Conservation (phyloP, 176 grass and related monocot genomes). For the Bothriochloa decipiens region DNA sequence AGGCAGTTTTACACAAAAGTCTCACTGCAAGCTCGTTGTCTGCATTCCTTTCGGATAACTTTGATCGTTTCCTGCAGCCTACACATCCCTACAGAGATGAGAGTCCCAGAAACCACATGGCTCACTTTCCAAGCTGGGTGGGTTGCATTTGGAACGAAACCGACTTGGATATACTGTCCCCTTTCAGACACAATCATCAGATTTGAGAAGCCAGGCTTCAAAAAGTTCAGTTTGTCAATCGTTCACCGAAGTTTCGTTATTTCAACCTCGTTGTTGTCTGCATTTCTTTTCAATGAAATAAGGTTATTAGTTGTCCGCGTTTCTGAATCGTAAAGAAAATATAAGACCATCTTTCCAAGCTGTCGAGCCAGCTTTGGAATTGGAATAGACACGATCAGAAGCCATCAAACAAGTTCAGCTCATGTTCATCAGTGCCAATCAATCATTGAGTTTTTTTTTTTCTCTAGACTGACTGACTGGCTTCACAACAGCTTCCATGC, state of each 20-base stretch:
- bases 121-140: slow-evolving; percentile 10
- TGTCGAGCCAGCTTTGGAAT: not conserved
- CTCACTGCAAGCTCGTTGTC: slow-evolving; percentile 31
- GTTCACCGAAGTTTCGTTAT: not conserved
- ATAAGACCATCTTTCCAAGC: not conserved
- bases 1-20: slow-evolving; percentile 17
- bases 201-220: not conserved
- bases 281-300: slow-evolving; percentile 7
- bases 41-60: not conserved
- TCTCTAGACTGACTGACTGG: no score
- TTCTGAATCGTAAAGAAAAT: not conserved
- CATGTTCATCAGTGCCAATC: slow-evolving; percentile 29
- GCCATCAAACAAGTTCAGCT: not conserved
- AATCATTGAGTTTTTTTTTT: slow-evolving; percentile 23
- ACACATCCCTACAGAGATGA: no score
- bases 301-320: not conserved
- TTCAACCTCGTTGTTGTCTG: slow-evolving; percentile 39
- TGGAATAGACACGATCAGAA: not conserved
- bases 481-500: not conserved
- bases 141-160: not conserved
- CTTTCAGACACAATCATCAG: slow-evolving; percentile 21
- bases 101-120: not conserved
- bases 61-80: not conserved
- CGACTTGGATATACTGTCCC: not conserved
- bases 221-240: not conserved